A percentile compares a stretch with the other conserved stretches of the same genome.
Evolutionary conservation across 371 early-diverging fungal genomes (phyloP).

Genomic region (Umbelopsis sp.): DNA sequence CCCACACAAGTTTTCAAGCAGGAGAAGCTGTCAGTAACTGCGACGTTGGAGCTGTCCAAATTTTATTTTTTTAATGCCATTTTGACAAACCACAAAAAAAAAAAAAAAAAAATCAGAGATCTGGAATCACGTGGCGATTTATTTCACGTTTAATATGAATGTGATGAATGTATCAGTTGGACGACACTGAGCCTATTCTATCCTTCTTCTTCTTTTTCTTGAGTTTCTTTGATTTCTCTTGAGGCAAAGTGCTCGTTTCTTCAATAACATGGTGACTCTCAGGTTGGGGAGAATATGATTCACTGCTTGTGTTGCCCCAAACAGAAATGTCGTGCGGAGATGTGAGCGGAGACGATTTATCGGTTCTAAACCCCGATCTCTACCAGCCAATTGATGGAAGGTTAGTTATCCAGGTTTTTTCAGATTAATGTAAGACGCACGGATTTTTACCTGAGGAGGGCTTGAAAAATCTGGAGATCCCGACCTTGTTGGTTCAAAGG

Average conservation of each 20-base stretch:
- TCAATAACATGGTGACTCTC: background rate
- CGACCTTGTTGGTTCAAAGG: background rate
- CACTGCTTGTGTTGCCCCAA: background rate
- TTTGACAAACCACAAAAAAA: background rate
- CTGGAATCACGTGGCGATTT: slow-evolving; percentile 6
- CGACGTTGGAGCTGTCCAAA: background rate
- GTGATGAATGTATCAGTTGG: background rate
- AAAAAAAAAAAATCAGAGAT: slow-evolving; percentile 6
- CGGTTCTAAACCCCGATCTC: background rate
- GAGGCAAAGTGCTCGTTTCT: background rate
- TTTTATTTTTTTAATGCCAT: background rate
- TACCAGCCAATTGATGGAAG: too few relatives aligned
- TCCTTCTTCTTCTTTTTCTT: slow-evolving; percentile 21
- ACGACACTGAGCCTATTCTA: background rate
- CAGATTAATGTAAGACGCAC: background rate
- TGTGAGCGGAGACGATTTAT: background rate
- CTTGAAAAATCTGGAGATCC: background rate
- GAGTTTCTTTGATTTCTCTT: slow-evolving; percentile 16
- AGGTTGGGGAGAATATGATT: background rate
- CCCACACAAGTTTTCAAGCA: slow-evolving; percentile 3
- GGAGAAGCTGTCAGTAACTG: background rate
- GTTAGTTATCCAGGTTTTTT: background rate
- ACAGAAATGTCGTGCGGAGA: background rate
- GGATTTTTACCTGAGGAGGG: background rate
- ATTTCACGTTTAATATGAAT: background rate